Percentiles rank a stretch among this genome's conserved stretches.
These are phyloP conservation scores for Cucurbita argyrosperma DNA, from an alignment of 306 rosid species.

Conservation along the genomic window DNA sequence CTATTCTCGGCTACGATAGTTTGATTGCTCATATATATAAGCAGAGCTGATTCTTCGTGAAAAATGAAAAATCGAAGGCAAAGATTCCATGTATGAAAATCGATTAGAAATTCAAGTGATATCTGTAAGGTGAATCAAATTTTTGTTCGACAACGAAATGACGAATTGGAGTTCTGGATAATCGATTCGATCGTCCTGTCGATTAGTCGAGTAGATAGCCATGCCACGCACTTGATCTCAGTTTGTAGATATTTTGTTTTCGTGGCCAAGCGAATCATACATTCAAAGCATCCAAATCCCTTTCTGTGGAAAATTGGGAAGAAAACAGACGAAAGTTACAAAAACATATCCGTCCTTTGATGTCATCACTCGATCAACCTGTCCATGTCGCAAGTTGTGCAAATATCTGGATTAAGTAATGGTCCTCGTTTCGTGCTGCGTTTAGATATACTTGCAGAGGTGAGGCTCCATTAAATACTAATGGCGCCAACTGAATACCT, in stretches of 20 bases:
- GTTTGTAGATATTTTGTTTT: background rate
- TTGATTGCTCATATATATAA: background rate
- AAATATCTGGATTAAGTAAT: slow-evolving; percentile 3
- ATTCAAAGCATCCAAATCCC: no score
- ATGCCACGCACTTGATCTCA: background rate
- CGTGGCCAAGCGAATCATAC: background rate
- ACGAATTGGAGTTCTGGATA: background rate
- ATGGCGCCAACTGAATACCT: background rate
- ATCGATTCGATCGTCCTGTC: background rate
- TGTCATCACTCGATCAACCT: background rate
- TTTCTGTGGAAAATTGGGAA: background rate
- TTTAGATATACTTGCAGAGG: background rate
- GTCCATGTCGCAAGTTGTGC: background rate
- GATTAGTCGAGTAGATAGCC: background rate
- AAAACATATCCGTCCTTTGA: background rate
- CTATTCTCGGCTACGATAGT: background rate
- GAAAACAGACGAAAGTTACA: background rate
- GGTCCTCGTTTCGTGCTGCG: background rate
- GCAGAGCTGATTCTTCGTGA: background rate
- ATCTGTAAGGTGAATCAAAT: background rate
- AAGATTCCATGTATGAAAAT: background rate
- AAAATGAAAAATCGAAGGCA: background rate
- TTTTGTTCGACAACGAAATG: background rate
- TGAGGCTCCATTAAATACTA: background rate
- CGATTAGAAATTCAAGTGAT: background rate